These are phyloP conservation scores for Skeletonema potamos DNA, from an alignment of 108 stramenopile species.

Conservation along the genomic window DNA sequence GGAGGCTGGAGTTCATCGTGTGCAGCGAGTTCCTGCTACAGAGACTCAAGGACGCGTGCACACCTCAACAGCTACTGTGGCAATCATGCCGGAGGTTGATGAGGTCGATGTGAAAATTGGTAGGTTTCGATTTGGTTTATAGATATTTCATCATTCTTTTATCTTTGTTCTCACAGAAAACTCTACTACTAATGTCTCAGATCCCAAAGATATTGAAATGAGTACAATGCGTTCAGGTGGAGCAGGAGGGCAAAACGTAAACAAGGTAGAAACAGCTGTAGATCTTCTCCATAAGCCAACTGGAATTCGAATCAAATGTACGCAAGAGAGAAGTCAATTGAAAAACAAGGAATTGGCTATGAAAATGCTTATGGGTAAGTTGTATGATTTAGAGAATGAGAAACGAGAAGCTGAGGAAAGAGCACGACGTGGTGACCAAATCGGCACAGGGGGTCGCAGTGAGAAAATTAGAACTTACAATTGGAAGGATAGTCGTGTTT, in stretches of 20 bases:
- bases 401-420: slow-evolving; percentile 82
- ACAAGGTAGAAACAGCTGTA: slow-evolving; percentile 98
- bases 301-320: slow-evolving; percentile 94
- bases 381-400: slow-evolving; percentile 87
- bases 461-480: slow-evolving; percentile 99
- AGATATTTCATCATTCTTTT: neutral
- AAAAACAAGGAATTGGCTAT: slow-evolving; percentile 96
- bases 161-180: neutral
- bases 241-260: slow-evolving; percentile 99
- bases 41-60: slow-evolving; percentile 90
- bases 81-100: slow-evolving; percentile 88
- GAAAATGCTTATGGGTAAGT: slow-evolving; percentile 87
- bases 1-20: slow-evolving; percentile 97
- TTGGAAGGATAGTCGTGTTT: slow-evolving; percentile 94
- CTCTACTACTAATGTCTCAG: neutral
- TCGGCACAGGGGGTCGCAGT: slow-evolving; percentile 93
- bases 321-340: slow-evolving; percentile 95
- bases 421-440: slow-evolving; percentile 77
- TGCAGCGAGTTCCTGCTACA: slow-evolving; percentile 97
- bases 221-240: slow-evolving; percentile 91
- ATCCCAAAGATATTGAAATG: slow-evolving; percentile 87
- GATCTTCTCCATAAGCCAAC: slow-evolving; percentile 96
- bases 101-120: slow-evolving; percentile 82
- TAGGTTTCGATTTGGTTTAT: neutral
- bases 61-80: slow-evolving; percentile 93